phyloP scores from a whole-genome alignment of 106 monocot genomes.

The Dioscorea zingiberensis region DNA sequence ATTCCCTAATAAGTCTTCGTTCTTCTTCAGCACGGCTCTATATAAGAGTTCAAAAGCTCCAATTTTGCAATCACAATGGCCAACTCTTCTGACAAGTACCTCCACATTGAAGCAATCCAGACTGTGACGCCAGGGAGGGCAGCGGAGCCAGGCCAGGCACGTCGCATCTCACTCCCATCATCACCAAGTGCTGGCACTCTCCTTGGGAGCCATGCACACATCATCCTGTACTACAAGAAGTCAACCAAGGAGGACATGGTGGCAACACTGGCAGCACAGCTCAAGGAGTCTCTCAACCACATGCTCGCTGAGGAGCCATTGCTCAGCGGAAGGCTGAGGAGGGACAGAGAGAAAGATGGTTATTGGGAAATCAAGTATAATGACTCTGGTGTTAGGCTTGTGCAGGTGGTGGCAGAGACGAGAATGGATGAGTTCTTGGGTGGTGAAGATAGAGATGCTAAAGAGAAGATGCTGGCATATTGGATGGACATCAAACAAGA shows the following conservation, averaged over 20 bases:
- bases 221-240: slow-evolving; percentile 47
- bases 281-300: slow-evolving; percentile 58
- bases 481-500: slow-evolving; percentile 43
- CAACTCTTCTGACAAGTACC: background rate
- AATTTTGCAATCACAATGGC: no score
- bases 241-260: slow-evolving; percentile 8
- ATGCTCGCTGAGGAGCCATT: slow-evolving; percentile 40
- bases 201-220: slow-evolving; percentile 33
- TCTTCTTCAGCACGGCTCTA: no score
- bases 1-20: no score
- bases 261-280: slow-evolving; percentile 31
- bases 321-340: slow-evolving; percentile 54
- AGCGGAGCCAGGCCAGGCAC: slow-evolving; percentile 19
- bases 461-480: slow-evolving; percentile 36
- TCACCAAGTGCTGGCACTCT: background rate
- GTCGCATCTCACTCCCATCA: slow-evolving; percentile 9
- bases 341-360: slow-evolving; percentile 21
- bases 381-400: slow-evolving; percentile 58
- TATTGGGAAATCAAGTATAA: slow-evolving; percentile 59
- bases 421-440: slow-evolving; percentile 48
- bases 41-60: no score
- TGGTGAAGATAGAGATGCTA: slow-evolving; percentile 15
- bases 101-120: slow-evolving; percentile 50
- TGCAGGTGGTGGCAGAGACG: slow-evolving; percentile 52
- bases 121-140: slow-evolving; percentile 33